Percentiles rank a stretch among this genome's conserved stretches.
These are phyloP conservation scores for Prunus campanulata DNA, from an alignment of 306 rosid species.

Conservation along the genomic window DNA sequence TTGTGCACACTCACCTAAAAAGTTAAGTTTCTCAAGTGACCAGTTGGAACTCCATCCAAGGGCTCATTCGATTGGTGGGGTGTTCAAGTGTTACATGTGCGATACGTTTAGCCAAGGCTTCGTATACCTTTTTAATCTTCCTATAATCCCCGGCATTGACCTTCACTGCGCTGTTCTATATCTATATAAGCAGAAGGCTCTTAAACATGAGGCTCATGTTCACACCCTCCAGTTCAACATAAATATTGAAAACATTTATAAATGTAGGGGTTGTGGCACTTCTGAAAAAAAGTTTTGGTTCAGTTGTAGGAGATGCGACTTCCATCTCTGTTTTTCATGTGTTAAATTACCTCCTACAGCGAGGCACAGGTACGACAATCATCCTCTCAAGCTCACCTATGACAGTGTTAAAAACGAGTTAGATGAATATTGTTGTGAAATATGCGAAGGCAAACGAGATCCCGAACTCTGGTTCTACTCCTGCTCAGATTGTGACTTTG, in stretches of 20 bases:
- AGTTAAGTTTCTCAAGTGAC: too few species aligned
- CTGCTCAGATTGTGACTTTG: not conserved
- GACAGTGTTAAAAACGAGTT: not conserved
- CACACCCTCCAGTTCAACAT: not conserved
- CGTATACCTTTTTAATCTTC: too few species aligned
- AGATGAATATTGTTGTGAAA: not conserved
- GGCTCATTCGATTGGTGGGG: too few species aligned
- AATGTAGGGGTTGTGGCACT: not conserved
- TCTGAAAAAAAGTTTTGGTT: not conserved
- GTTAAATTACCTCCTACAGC: not conserved
- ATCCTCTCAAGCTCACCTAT: slow-evolving; percentile 5
- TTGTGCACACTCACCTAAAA: not conserved
- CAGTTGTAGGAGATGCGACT: not conserved
- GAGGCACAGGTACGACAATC: not conserved
- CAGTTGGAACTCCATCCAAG: not conserved
- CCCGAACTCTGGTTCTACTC: not conserved
- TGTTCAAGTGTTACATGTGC: not conserved
- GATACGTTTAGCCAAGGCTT: not conserved
- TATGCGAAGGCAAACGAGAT: not conserved
- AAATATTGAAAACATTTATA: fast-evolving
- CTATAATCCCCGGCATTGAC: not conserved
- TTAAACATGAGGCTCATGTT: not conserved
- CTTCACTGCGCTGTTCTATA: not conserved
- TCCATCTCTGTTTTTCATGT: not conserved
- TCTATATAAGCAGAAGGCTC: too few species aligned